Evolutionary conservation across 1,284 basidiomycete species (phyloP).

Genomic region (Bondarzewia mesenterica): DNA sequence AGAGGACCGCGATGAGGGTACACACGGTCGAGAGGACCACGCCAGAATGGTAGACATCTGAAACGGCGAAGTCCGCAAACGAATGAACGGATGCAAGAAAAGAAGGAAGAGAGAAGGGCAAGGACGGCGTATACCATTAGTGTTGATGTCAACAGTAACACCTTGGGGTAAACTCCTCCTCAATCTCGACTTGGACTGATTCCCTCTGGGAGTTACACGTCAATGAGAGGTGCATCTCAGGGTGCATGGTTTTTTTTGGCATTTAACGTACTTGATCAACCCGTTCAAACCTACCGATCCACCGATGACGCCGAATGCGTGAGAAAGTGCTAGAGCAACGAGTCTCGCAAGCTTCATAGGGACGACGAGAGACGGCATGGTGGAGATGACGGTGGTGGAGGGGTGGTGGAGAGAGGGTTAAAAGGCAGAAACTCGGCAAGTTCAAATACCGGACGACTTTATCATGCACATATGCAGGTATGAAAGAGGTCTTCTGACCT

Average conservation of each 20-base stretch:
- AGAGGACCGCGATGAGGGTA: constrained; percentile 28
- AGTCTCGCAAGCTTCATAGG: constrained; percentile 9
- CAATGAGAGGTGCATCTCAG: background rate
- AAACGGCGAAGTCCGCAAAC: background rate
- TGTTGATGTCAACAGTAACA: constrained; percentile 24
- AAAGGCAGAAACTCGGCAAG: background rate
- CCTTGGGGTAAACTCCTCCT: constrained; percentile 18
- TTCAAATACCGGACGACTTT: too few relatives aligned
- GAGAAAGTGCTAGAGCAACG: constrained; percentile 26
- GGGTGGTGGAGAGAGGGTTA: background rate
- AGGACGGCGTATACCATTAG: constrained; percentile 16
- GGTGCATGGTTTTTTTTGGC: background rate
- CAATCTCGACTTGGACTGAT: constrained; percentile 22
- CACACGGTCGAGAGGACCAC: constrained; percentile 36
- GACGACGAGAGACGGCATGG: background rate
- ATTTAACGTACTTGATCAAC: constrained; percentile 27
- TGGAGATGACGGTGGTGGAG: background rate
- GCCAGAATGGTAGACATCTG: constrained; percentile 40
- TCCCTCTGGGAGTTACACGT: constrained; percentile 14
- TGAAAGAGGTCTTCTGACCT: background rate
- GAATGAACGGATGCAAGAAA: background rate
- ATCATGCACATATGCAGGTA: too few relatives aligned
- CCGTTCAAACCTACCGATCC: constrained; percentile 30
- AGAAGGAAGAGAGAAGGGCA: too few relatives aligned
- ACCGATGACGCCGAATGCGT: constrained; percentile 27